Base-by-base conservation (phyloP, 2,329 filamentous ascomycete genomes). In the Clonostachys rosea region DNA sequence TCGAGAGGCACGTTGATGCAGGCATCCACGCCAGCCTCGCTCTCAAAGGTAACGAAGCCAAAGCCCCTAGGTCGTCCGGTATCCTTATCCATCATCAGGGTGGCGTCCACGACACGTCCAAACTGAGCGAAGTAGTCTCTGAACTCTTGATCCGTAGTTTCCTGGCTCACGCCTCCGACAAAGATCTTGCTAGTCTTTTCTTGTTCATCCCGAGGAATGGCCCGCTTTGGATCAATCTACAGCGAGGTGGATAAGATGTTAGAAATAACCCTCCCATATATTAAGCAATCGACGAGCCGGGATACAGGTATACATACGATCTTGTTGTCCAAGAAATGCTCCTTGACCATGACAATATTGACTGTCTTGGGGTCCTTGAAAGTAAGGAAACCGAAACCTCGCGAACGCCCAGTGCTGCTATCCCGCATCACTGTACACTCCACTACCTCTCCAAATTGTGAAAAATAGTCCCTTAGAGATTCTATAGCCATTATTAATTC, bases 341-440 rank as follows among this genome's bases (percentile, higher is more conserved):
- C 94, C 71, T 99, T 99, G 52, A 99, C 94, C 94, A 99, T 99
- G 54, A 99, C 94, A 56, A 91, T 95, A 65, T 99, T 99, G 55
- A 99, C 94, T 5, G 90, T 96, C 73, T 96, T 96, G 43, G 94
- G 87, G 62, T 99, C 94, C 64, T 89, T 95, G 76, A 99, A 99
- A 1, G 94, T 99, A 52, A 99, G 76, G 70, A 99, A 99, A 33
- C 94, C 94, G 59, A 99, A 99, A 20, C 94, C 94, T 68, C 94
- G 84, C 33, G 94, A 97, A 52, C 94, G 85, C 40, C 94, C 94
- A 10, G 91, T 95, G 44, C 89, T 87, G 51, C 91, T 91, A 68
- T 99, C 94, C 54, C 94, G 83, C 94, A 99, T 99, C n/a, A 99
- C 94, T 14, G 94, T 99, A 66, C 94, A 97, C 72, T 99, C 94